Conservation (phyloP, 441 rosid genomes). For the Hypseocharis bilobata region DNA sequence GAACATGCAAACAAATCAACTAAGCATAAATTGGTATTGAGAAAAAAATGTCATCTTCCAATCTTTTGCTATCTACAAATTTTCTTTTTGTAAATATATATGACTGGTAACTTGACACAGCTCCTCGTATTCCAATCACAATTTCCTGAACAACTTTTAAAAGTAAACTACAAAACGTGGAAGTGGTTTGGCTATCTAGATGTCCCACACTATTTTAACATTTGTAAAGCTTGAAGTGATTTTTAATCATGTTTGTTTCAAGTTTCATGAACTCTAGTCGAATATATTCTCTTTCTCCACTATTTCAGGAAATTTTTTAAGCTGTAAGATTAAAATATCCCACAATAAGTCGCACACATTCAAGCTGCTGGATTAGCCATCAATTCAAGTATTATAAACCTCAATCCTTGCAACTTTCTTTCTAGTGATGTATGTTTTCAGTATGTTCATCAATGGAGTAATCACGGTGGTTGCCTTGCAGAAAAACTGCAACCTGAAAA, state of each 20-base stretch:
- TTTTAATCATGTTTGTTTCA: not conserved
- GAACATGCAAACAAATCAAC: not conserved
- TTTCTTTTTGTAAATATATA: not conserved
- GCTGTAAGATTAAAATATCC: conserved; percentile 11
- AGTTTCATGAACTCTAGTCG: not conserved
- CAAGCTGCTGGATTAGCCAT: conserved; percentile 11
- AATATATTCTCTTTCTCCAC: not conserved
- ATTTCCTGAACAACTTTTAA: not conserved
- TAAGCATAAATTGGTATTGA: no score
- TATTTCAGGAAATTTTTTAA: not conserved
- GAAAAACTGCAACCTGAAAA: conserved; percentile 15
- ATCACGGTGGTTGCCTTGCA: conserved; percentile 17
- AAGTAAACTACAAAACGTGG: not conserved
- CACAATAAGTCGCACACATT: conserved; percentile 17
- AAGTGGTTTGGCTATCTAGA: not conserved
- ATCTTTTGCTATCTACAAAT: not conserved
- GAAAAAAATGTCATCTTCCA: not conserved
- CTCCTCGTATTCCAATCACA: not conserved
- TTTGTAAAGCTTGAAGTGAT: not conserved
- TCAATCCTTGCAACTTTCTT: conserved; percentile 4
- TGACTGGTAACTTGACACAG: not conserved
- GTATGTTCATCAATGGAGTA: conserved; percentile 11
- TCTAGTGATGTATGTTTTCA: conserved; percentile 12
- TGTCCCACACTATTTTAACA: not conserved
- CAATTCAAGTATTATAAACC: conserved; percentile 9